phyloP scores from a whole-genome alignment of 495 filamentous ascomycete species.

The Daldinia vernicosa region DNA sequence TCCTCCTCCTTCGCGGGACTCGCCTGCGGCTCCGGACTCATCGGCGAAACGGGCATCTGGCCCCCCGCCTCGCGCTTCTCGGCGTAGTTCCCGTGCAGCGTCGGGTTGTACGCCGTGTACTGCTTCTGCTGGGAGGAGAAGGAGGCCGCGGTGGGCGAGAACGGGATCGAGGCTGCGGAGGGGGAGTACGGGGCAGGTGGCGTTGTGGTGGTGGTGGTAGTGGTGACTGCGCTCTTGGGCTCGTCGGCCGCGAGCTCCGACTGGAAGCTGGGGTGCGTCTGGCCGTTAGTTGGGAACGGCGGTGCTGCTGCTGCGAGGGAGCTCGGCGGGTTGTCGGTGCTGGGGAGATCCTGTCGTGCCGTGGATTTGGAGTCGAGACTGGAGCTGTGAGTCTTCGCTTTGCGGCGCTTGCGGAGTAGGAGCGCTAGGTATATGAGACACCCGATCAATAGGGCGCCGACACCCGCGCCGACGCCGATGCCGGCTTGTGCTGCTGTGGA shows the following conservation, averaged over 20 bases:
- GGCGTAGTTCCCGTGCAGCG: slow-evolving; percentile 33
- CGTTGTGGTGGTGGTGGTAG: not conserved
- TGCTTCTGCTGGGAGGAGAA: not conserved
- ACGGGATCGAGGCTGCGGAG: not conserved
- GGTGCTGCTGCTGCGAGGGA: not conserved
- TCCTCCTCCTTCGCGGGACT: not conserved
- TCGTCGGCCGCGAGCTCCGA: slow-evolving; percentile 22
- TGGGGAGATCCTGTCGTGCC: not conserved
- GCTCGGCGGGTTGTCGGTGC: not conserved
- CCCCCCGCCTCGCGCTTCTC: slow-evolving; percentile 10
- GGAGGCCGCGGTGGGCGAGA: slow-evolving; percentile 2
- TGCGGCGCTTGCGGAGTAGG: slow-evolving; percentile 30
- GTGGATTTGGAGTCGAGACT: not conserved
- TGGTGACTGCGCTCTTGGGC: not conserved
- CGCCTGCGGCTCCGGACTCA: not conserved
- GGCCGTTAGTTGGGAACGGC: not conserved
- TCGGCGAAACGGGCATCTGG: not conserved
- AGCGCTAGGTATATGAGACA: slow-evolving; percentile 22
- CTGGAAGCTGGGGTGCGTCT: slow-evolving; percentile 3
- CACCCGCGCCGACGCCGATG: slow-evolving; percentile 55
- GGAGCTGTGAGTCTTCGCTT: not conserved
- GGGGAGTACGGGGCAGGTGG: not conserved
- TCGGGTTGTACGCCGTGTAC: slow-evolving; percentile 31
- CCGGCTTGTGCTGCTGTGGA: slow-evolving; percentile 55
- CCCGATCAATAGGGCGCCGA: slow-evolving; percentile 46